These are phyloP conservation scores for Vigna nakashimae DNA, from an alignment of 306 rosid genomes.

Conservation along the genomic window DNA sequence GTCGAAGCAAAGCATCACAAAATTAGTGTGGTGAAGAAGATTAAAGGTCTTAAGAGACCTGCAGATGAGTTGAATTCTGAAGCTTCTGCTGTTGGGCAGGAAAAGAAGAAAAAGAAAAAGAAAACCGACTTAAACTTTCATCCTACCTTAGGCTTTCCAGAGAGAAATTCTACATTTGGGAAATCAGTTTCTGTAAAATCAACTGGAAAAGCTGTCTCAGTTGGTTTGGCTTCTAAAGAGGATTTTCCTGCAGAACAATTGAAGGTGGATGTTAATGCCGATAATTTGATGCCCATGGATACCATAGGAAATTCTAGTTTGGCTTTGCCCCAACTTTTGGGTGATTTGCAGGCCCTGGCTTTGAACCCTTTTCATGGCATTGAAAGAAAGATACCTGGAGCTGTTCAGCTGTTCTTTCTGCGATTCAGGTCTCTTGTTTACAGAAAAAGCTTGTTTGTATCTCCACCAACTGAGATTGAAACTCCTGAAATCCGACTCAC, in stretches of 20 bases:
- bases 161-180: conserved; percentile 51
- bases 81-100: conserved; percentile 56
- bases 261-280: conserved; percentile 46
- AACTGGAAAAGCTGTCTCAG: conserved; percentile 46
- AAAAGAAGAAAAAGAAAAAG: conserved; percentile 78
- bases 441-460: conserved; percentile 77
- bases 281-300: conserved; percentile 41
- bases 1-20: conserved; percentile 49
- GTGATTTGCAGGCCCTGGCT: conserved; percentile 84
- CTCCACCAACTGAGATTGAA: conserved; percentile 69
- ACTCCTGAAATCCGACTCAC: conserved; percentile 51
- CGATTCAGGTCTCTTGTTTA: conserved; percentile 83
- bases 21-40: conserved; percentile 57
- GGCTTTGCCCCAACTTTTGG: conserved; percentile 68
- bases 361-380: conserved; percentile 82
- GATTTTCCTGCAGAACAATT: conserved; percentile 50
- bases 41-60: conserved; percentile 64
- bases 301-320: conserved; percentile 47
- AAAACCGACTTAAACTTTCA: conserved; percentile 53
- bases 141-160: conserved; percentile 50
- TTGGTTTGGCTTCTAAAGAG: conserved; percentile 59
- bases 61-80: conserved; percentile 55
- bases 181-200: conserved; percentile 51
- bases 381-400: conserved; percentile 61
- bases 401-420: conserved; percentile 69